phyloP scores from a whole-genome alignment of 495 filamentous ascomycete genomes.

The Physcia stellaris region DNA sequence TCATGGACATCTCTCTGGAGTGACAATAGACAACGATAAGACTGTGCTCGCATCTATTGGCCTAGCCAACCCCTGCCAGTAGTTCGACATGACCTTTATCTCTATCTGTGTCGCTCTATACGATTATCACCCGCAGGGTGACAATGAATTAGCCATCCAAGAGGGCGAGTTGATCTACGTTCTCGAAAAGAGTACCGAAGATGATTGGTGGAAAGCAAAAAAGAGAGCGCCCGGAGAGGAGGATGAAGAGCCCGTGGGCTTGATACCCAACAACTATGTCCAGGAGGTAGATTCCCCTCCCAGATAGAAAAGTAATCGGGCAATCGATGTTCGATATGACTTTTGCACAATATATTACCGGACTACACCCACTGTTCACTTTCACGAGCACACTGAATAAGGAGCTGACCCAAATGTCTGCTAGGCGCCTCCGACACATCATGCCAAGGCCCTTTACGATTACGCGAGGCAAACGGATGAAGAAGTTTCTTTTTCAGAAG shows the following conservation, averaged over 20 bases:
- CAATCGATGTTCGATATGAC: no score
- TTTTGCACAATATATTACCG: no score
- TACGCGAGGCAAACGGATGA: conserved; percentile 96
- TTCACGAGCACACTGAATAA: not conserved
- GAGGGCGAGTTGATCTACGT: conserved; percentile 91
- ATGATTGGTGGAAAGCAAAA: conserved; percentile 98
- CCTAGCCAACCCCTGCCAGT: no score
- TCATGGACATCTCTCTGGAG: no score
- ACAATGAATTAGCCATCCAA: conserved; percentile 71
- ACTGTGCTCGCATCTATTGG: no score
- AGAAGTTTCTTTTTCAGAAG: conserved; percentile 90
- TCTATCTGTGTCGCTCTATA: conserved; percentile 87
- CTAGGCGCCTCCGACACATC: conserved; percentile 56
- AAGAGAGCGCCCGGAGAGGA: conserved; percentile 87
- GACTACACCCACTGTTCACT: not conserved
- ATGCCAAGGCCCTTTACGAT: conserved; percentile 83
- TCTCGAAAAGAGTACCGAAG: conserved; percentile 75
- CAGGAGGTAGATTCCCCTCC: conserved; percentile 83
- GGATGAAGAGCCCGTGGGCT: conserved; percentile 84
- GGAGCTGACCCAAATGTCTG: conserved; percentile 11
- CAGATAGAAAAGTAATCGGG: no score
- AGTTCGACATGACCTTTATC: conserved; percentile 61
- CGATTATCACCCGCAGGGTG: conserved; percentile 82
- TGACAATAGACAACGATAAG: no score
- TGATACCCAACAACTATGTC: conserved; percentile 93